A percentile compares a stretch with the other conserved stretches of the same genome.
These are phyloP conservation scores for Pezicula carpinea DNA, from an alignment of 2,329 filamentous ascomycete species.

Conservation along the genomic window DNA sequence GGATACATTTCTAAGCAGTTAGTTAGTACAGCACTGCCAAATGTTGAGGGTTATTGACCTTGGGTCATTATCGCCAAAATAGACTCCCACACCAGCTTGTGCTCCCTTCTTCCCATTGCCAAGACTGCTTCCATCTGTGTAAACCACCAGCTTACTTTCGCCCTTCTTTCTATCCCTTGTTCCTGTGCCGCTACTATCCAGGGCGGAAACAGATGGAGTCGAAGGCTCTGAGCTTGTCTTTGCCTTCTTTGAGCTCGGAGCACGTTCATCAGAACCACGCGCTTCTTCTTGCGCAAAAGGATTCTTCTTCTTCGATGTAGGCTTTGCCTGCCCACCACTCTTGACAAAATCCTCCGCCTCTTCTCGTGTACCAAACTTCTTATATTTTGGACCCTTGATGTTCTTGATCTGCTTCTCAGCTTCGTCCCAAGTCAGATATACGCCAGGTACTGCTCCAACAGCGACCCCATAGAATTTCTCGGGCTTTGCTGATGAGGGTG, in stretches of 20 bases:
- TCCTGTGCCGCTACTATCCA: no score
- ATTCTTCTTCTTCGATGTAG: slow-evolving; percentile 32
- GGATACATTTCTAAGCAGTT: slow-evolving; percentile 45
- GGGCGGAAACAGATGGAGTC: no score
- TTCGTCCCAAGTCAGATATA: slow-evolving; percentile 62
- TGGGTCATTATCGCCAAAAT: slow-evolving; percentile 51
- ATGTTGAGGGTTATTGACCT: slow-evolving; percentile 35
- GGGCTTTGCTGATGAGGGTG: slow-evolving; percentile 25
- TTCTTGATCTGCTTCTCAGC: slow-evolving; percentile 71
- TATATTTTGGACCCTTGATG: slow-evolving; percentile 65
- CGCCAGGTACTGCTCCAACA: slow-evolving; percentile 51
- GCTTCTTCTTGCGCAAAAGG: slow-evolving; percentile 19
- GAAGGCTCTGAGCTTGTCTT: slow-evolving; percentile 4
- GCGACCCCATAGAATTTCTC: slow-evolving; percentile 58
- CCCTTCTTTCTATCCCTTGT: neutral
- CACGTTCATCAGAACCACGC: neutral
- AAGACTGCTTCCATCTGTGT: slow-evolving; percentile 59
- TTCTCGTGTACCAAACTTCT: slow-evolving; percentile 60
- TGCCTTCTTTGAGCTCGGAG: slow-evolving; percentile 12
- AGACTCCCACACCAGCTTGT: slow-evolving; percentile 58
- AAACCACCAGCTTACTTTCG: slow-evolving; percentile 39
- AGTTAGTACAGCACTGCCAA: neutral
- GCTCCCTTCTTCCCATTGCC: slow-evolving; percentile 54
- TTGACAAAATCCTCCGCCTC: slow-evolving; percentile 78
- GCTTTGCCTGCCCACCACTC: slow-evolving; percentile 23